A percentile compares a stretch with the other conserved stretches of the same genome.
These are phyloP conservation scores for Sequoia sempervirens DNA, from an alignment of 75 land plant species.

Conservation along the genomic window DNA sequence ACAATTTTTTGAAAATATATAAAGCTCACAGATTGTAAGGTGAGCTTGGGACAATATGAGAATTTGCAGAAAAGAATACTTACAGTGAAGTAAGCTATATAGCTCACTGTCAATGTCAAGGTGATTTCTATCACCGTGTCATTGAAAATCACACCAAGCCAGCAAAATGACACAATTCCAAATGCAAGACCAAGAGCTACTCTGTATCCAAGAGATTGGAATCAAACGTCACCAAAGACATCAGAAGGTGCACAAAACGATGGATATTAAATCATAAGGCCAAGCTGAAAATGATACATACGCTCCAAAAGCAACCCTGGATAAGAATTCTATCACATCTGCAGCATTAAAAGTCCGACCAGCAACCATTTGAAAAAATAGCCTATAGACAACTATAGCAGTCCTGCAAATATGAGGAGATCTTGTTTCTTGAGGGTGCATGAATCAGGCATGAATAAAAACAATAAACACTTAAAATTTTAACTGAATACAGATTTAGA, in stretches of 20 bases:
- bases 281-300: conserved; percentile 35
- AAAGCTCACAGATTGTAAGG: neutral
- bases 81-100: conserved; percentile 95
- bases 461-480: neutral
- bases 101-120: conserved; percentile 91
- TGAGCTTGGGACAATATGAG: neutral
- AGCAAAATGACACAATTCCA: conserved; percentile 75
- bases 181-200: conserved; percentile 87
- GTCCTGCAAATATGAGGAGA: conserved; percentile 53
- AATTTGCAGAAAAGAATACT: conserved; percentile 12
- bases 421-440: neutral
- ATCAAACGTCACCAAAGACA: neutral
- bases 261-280: neutral
- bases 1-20: neutral
- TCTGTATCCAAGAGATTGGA: conserved; percentile 43
- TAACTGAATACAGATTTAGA: neutral
- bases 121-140: conserved; percentile 96
- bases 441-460: neutral
- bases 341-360: conserved; percentile 63
- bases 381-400: conserved; percentile 89
- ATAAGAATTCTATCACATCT: conserved; percentile 61
- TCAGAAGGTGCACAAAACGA: conserved; percentile 3
- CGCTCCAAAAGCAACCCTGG: conserved; percentile 85
- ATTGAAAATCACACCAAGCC: conserved; percentile 92
- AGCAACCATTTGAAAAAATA: conserved; percentile 77